Base-by-base conservation (phyloP, 345 rosid genomes). In the Populus deltoides region DNA sequence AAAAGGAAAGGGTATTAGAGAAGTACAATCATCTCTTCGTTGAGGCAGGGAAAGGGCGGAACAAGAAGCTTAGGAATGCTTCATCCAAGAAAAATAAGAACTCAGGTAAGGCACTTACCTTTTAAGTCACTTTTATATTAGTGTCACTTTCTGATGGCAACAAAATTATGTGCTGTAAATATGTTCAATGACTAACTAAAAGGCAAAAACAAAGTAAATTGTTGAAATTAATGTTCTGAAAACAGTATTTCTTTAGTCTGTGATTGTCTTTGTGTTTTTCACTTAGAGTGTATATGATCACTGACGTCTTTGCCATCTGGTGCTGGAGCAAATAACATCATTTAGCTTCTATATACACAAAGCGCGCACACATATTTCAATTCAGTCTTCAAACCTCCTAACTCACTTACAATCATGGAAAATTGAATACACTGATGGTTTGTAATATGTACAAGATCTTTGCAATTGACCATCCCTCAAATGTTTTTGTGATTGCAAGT, bases 21-120 rank as follows among this genome's bases (percentile, higher is more conserved):
- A 95, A 88, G 87, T 95, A 90, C 82, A 82, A 86, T 66, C 70
- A 87, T 80, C 85, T 92, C 70, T 86, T 89, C 71, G 73, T 5
- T 1, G 49, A 47, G 36, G 33, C 51, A 2, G 79, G 63, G 36
- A 74, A 78, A 70, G 71, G 53, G 65, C 62, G 70, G 24, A 61
- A 13, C 57, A 82, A 73, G 72, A 89, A 81, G 68, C 78, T 83
- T 71, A 82, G 74, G 57, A 81, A 67, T 65, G 75, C 77, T 76
- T 76, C 84, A 17, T 71, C 66, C 8, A 86, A 85, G 88, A 83
- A 83, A 78, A 87, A 77, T 61, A 90, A 80, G 75, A 85, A 84
- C 72, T 74, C 87, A 80, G 91, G 93, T 41, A 68, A 67, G 31
- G 22, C 5, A 22, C 36, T n/a, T n/a, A n/a, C n/a, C n/a, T 15